phyloP scores from a whole-genome alignment of 2,329 filamentous ascomycete species.

The Fusarium devonianum region DNA sequence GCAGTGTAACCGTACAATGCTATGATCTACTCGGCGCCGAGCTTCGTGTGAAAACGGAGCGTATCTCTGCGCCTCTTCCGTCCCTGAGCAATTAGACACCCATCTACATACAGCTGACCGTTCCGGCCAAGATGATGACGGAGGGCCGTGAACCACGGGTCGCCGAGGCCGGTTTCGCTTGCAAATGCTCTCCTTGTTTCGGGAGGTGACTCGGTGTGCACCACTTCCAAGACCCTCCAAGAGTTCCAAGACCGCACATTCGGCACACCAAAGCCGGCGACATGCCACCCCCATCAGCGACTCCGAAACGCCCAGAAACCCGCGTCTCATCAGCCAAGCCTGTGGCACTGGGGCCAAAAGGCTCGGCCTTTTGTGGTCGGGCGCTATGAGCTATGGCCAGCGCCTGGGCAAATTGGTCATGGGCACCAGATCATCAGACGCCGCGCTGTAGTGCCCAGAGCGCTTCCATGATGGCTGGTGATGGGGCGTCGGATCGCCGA shows the following conservation, averaged over 20 bases:
- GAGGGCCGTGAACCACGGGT: not conserved
- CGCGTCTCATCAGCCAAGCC: slow-evolving; percentile 39
- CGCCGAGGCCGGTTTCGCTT: slow-evolving; percentile 6
- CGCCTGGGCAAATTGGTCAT: slow-evolving; percentile 27
- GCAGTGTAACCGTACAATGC: slow-evolving; percentile 29
- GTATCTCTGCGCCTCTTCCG: not conserved
- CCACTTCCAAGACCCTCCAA: slow-evolving; percentile 26
- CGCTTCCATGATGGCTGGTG: slow-evolving; percentile 14
- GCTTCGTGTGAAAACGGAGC: slow-evolving; percentile 1
- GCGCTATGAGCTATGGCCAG: slow-evolving; percentile 29
- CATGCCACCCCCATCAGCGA: slow-evolving; percentile 36
- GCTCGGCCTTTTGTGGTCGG: slow-evolving; percentile 28
- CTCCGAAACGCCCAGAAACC: slow-evolving; percentile 30
- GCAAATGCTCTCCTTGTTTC: not conserved
- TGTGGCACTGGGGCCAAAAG: slow-evolving; percentile 35
- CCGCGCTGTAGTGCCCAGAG: not conserved
- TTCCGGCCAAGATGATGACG: slow-evolving; percentile 12
- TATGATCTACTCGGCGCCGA: slow-evolving; percentile 24
- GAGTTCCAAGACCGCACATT: slow-evolving; percentile 40
- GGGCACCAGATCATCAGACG: slow-evolving; percentile 11
- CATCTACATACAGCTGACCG: slow-evolving; percentile 12
- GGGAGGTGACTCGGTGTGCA: slow-evolving; percentile 21
- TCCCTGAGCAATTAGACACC: slow-evolving; percentile 1
- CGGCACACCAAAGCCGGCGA: slow-evolving; percentile 38
- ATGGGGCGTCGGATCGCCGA: not conserved